Evolutionary conservation across 345 rosid genomes (phyloP).

Genomic region (Euphorbia peplus): DNA sequence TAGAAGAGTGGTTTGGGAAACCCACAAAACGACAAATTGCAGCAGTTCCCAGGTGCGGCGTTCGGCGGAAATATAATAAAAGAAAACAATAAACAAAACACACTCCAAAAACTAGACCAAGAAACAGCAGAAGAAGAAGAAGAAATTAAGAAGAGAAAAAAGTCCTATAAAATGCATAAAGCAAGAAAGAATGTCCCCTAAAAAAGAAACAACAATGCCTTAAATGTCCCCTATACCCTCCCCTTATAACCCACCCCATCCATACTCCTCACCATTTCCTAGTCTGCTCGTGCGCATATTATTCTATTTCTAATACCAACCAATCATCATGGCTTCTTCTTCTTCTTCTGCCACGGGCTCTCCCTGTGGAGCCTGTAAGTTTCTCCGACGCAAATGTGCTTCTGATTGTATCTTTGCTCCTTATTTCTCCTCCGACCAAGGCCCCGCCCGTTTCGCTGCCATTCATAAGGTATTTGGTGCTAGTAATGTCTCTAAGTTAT

Average conservation of each 20-base stretch:
- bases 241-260: conserved; percentile 26
- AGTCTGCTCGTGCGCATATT: conserved; percentile 44
- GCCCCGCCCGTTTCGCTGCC: conserved; percentile 63
- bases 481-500: conserved; percentile 62
- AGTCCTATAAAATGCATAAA: conserved; percentile 25
- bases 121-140: not conserved
- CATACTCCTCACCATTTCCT: conserved; percentile 38
- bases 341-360: conserved; percentile 42
- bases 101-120: not conserved
- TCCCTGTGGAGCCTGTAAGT: conserved; percentile 85
- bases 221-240: conserved; percentile 49
- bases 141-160: not conserved
- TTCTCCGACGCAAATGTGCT: conserved; percentile 65
- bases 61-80: conserved; percentile 48
- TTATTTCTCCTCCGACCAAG: conserved; percentile 67
- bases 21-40: conserved; percentile 47
- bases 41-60: conserved; percentile 75
- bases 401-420: conserved; percentile 70
- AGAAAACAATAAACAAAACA: not conserved
- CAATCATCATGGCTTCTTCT: conserved; percentile 47
- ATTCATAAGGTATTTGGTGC: conserved; percentile 82
- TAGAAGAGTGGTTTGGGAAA: conserved; percentile 14
- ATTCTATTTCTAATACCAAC: no score
- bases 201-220: conserved; percentile 49
- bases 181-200: conserved; percentile 59